These are phyloP conservation scores for Grammothele lineata DNA, from an alignment of 768 basidiomycete genomes.

Conservation along the genomic window DNA sequence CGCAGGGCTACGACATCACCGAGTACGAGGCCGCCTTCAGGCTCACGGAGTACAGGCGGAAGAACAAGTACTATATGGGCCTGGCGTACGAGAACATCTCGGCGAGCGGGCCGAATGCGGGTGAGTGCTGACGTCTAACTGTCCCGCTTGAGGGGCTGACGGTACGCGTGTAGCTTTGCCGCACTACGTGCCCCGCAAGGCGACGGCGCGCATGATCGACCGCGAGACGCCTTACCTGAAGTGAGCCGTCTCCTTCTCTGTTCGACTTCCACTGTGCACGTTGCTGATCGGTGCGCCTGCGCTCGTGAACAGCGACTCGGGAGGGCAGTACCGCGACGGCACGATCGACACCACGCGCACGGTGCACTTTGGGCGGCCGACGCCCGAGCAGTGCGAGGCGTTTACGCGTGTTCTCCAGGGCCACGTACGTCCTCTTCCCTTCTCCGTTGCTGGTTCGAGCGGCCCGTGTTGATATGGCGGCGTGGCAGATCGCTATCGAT, in stretches of 20 bases:
- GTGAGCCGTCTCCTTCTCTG: conserved; percentile 50
- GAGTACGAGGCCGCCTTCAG: conserved; percentile 92
- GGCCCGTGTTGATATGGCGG: neutral
- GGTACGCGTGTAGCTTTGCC: conserved; percentile 58
- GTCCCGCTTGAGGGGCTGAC: neutral
- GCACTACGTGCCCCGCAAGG: conserved; percentile 81
- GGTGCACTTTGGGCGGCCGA: conserved; percentile 83
- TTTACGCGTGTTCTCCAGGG: conserved; percentile 96
- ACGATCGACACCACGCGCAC: conserved; percentile 85
- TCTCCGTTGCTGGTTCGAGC: conserved; percentile 5
- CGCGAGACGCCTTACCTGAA: conserved; percentile 83
- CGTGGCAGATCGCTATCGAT: conserved; percentile 80
- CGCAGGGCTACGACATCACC: conserved; percentile 74
- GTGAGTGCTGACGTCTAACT: conserved; percentile 29
- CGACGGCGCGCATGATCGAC: conserved; percentile 68
- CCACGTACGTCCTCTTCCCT: conserved; percentile 64
- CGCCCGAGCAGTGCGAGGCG: conserved; percentile 82
- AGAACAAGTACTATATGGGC: conserved; percentile 73
- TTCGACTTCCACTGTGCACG: neutral
- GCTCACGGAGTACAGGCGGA: conserved; percentile 69
- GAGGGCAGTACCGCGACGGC: conserved; percentile 85
- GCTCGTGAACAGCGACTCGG: conserved; percentile 67
- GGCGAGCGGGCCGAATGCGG: conserved; percentile 85
- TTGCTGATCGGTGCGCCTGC: no score
- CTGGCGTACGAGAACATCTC: conserved; percentile 89